Evolutionary conservation across 2,329 filamentous ascomycete species (phyloP), one percentile per base, ranked within the genome.

Genomic region (Colletotrichum tanaceti): DNA sequence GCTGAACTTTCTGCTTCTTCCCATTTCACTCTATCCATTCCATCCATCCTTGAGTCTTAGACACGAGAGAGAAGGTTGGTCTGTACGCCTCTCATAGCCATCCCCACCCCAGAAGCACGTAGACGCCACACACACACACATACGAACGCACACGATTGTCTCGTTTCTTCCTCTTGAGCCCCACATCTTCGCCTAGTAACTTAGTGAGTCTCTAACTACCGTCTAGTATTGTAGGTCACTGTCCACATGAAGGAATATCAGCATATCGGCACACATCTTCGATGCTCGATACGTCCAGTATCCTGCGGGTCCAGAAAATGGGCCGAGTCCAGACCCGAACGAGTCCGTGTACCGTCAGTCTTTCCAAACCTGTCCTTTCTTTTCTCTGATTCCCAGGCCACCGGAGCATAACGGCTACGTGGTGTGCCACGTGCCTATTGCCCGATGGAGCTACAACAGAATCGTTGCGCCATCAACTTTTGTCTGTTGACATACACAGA

Each of bases 331-430:
- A 66, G 43, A 63, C 63, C 10, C 58, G 63, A 28, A 66, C 63
- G 7, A 63, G 63, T 44, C 63, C 63, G 58, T 66, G 63, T 63
- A 66, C 62, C 24, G 63, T 66, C 16, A 55, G 63, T 66, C 58
- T 63, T 66, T 66, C 50, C 58, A n/a, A 44, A 32, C 39, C 63
- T 54, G 39, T 39, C 44, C 13, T 24, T n/a, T 20, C 28, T 52
- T 44, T 53, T 32, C n/a, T n/a, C n/a, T n/a, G n/a, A n/a, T n/a
- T n/a, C n/a, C n/a, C n/a, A n/a, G n/a, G n/a, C n/a, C n/a, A n/a
- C n/a, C n/a, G n/a, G n/a, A n/a, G n/a, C n/a, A n/a, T n/a, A n/a
- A n/a, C n/a, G n/a, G n/a, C n/a, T n/a, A n/a, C n/a, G n/a, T n/a
- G n/a, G n/a, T n/a, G n/a, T n/a, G n/a, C n/a, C n/a, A n/a, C n/a